phyloP scores from a whole-genome alignment of 2,329 filamentous ascomycete species.

The Aspergillus calidoustus region DNA sequence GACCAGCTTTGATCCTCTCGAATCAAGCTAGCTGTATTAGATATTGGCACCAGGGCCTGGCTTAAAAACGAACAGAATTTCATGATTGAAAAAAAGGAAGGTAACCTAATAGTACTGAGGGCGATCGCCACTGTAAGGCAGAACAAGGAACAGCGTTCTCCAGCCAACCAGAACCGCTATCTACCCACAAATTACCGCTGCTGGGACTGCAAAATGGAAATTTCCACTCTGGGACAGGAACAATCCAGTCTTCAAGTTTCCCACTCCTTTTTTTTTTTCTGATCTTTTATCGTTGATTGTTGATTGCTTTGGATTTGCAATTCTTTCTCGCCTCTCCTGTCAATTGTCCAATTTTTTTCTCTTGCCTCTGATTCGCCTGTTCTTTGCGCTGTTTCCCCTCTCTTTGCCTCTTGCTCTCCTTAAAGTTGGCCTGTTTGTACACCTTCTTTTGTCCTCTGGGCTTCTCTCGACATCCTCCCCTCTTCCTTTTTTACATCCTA shows the following conservation, averaged over 20 bases:
- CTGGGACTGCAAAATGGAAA: conserved; percentile 1
- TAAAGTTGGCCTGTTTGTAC: conserved; percentile 5
- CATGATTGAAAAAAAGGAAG: background rate
- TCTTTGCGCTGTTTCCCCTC: conserved; percentile 20
- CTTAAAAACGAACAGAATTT: background rate
- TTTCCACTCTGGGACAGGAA: background rate
- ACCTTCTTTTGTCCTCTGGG: conserved; percentile 10
- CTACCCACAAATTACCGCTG: background rate
- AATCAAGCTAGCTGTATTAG: background rate
- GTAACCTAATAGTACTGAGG: background rate
- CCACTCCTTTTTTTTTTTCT: conserved; percentile 15
- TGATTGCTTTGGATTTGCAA: conserved; percentile 15
- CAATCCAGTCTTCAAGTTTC: conserved; percentile 12
- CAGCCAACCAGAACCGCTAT: background rate
- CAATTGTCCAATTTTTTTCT: conserved; percentile 21
- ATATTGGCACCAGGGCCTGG: background rate
- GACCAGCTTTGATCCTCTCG: background rate
- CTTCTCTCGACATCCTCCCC: conserved; percentile 18
- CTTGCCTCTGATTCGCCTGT: conserved; percentile 13
- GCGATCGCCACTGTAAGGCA: conserved; percentile 13
- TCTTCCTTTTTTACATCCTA: conserved; percentile 5
- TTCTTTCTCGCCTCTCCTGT: conserved; percentile 9
- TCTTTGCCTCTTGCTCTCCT: conserved; percentile 16
- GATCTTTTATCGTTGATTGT: conserved; percentile 7
- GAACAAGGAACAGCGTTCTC: conserved; percentile 14